Base-by-base conservation (phyloP, 371 early-diverging fungal genomes). In the Gilbertella persicaria region DNA sequence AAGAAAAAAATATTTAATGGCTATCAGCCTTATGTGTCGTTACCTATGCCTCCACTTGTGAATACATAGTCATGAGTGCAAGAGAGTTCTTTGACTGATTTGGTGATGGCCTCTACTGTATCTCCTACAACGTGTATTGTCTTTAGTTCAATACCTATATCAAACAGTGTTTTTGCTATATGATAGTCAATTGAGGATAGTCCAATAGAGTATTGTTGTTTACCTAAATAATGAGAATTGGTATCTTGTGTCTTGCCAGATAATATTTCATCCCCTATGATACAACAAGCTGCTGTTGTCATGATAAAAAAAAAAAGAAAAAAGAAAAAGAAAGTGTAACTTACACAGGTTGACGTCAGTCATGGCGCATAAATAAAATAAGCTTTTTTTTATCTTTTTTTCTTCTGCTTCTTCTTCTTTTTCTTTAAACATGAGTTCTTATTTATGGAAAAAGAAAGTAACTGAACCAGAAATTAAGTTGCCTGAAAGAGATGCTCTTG, bases 261-360 rank as follows among this genome's bases (percentile, higher is more conserved):
- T 12, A 91, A 77, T 26, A 90, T 83, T 55, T 90, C 91, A 67
- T 90, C 90, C 38, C 78, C 78, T 50, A 78, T 74, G 21, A 75
- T 58, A 35, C 67, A 69, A 36, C 69, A 72, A 33, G 69, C 73
- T 8, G 78, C 78, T 19, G 59, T 46, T 5, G 25, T 44, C 37
- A 53, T 53, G 14, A 30, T 29, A 14, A 29, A 45, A 14, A 45
- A 16, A 24, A 42, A 23, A 25, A 20, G 28, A 28, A 9, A 33
- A 33, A 33, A 33, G 13, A 33, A 33, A 33, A 10, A 9, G 10
- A 10, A 33, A 10, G 33, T 33, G 4, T 2, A 8, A 33, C 33
- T 12, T 12, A 33, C 13, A 3, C 33, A 12, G 12, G 10, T 33
- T 33, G 33, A 33, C 33, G 33, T 33, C 33, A 33, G 33, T 12